Base-by-base conservation (phyloP, 140 eudicot genomes). In the Anethum foeniculum region DNA sequence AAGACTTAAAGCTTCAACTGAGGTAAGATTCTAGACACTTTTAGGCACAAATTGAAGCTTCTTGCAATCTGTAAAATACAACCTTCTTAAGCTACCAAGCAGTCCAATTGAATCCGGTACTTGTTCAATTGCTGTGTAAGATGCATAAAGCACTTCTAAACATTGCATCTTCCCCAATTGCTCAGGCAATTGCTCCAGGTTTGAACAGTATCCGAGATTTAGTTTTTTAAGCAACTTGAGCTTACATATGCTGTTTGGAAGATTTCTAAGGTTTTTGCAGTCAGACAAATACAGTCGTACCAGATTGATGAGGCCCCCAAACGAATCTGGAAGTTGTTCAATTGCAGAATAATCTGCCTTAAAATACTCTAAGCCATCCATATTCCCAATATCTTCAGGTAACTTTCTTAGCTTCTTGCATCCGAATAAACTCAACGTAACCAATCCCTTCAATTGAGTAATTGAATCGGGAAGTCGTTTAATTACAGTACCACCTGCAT, bases 1-100 rank as follows among this genome's bases (percentile, higher is more conserved):
- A 60, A 25, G 1, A 3, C 0, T 0, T n/a, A 60, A 60, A 23
- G 0, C 0, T n/a, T 2, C 34, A n/a, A 60, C 3, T n/a, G 68
- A 60, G 15, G 68, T 60, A n/a, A 60, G 68, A n/a, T 60, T 60
- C 32, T 32, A n/a, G 32, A 60, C n/a, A 10, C 68, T 25, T n/a
- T 25, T 1, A 6, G 32, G 68, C 32, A 60, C 32, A 60, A n/a
- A 60, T 60, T 6, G 9, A 60, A 60, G 65, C 65, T 56, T 56
- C 65, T 56, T 56, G 65, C 65, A 56, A 56, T 2, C 12, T 21
- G 0, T 0, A 0, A 56, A 18, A 6, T 0, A 0, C 32, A 60
- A 9, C 16, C 0, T 4, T 60, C 10, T 0, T 60, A 60, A 60
- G 15, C 68, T 60, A 60, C 68, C 11, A 30, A 60, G 68, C 68